Evolutionary conservation across 257 asterid species (phyloP).

Genomic region (Verbena officinalis): DNA sequence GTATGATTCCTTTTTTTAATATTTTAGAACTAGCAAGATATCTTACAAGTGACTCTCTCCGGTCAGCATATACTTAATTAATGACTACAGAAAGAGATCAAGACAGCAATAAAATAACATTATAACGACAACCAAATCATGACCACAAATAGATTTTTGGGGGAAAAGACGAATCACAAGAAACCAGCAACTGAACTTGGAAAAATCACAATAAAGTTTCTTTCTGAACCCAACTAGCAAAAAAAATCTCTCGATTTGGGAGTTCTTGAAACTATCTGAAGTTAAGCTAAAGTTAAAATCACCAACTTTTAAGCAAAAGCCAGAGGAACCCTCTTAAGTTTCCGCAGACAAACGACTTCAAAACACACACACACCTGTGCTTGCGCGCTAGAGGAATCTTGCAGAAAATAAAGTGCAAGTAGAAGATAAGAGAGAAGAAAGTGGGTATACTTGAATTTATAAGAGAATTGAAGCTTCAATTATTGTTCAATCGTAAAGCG

Average conservation of each 20-base stretch:
- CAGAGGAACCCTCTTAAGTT: conserved; percentile 26
- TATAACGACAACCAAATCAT: neutral
- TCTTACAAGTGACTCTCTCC: neutral
- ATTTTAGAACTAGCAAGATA: conserved; percentile 16
- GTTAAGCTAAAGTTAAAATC: conserved; percentile 7
- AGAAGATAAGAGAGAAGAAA: conserved; percentile 18
- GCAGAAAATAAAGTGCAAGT: conserved; percentile 20
- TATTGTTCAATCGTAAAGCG: conserved; percentile 17
- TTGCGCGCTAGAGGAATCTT: neutral
- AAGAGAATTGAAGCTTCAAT: neutral
- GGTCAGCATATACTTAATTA: conserved; percentile 12
- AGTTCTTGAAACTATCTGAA: neutral
- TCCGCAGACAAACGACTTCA: conserved; percentile 20
- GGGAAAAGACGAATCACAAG: too few relatives aligned
- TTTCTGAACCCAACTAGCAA: neutral
- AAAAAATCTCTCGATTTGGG: conserved; percentile 9
- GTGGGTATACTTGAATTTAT: conserved; percentile 29
- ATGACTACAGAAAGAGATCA: conserved; percentile 20
- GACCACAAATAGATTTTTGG: neutral
- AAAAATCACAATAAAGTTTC: conserved; percentile 26
- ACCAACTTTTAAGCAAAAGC: conserved; percentile 6
- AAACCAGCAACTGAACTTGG: conserved; percentile 15
- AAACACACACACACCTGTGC: neutral
- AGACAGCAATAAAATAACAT: conserved; percentile 21
- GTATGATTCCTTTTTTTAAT: neutral